Conservation (phyloP, 371 early-diverging fungal genomes). For the Syncephalis plumigaleata region DNA sequence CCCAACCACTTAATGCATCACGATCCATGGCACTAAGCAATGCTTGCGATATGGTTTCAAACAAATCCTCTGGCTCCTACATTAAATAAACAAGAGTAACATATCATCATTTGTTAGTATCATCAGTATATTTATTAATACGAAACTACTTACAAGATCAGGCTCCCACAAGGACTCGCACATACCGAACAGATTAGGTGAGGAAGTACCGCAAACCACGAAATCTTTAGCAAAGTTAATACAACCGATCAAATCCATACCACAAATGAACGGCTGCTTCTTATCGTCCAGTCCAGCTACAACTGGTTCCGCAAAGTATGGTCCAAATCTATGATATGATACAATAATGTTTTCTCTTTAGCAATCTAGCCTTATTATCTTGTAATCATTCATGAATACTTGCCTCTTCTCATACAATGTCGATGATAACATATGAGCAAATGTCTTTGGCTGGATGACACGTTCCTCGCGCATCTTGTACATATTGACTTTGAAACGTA, state of each 20-base stretch:
- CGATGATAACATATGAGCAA: conserved; percentile 91
- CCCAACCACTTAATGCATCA: conserved; percentile 98
- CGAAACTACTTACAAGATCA: conserved; percentile 41
- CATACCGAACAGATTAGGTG: conserved; percentile 87
- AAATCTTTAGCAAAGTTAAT: conserved; percentile 91
- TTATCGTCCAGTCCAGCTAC: conserved; percentile 92
- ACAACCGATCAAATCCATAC: conserved; percentile 97
- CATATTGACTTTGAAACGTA: conserved; percentile 92
- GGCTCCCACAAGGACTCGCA: conserved; percentile 98
- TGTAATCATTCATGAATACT: background rate
- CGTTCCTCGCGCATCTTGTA: conserved; percentile 95
- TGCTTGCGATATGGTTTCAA: conserved; percentile 94
- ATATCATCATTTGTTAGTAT: background rate
- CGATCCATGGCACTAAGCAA: conserved; percentile 96
- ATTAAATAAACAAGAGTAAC: background rate
- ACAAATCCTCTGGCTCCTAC: conserved; percentile 94
- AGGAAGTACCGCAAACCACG: conserved; percentile 92
- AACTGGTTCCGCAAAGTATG: conserved; percentile 91
- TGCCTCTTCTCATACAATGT: conserved; percentile 93
- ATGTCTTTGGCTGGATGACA: conserved; percentile 89
- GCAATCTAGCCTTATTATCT: conserved; percentile 1
- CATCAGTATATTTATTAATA: background rate
- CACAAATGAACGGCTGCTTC: conserved; percentile 84
- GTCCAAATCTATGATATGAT: conserved; percentile 62
- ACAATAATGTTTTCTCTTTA: background rate